Base-by-base conservation (phyloP, 2,329 filamentous ascomycete species). In the Xylaria sp. region DNA sequence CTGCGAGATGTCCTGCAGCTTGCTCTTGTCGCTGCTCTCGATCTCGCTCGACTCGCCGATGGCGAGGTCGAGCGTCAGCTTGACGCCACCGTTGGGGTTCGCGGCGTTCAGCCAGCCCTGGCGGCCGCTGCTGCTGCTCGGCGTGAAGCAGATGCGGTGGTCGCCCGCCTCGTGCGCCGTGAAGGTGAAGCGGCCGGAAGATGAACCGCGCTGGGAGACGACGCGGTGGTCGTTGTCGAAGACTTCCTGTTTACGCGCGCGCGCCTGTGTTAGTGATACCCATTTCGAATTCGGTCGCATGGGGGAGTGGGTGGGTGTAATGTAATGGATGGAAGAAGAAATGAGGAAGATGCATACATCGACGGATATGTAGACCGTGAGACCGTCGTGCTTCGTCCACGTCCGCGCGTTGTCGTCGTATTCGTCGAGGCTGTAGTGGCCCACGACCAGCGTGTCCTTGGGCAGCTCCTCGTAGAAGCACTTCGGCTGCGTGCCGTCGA, bases 381-480 rank as follows among this genome's bases (percentile, higher is more conserved):
- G 85, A 73, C 91, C 91, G 72, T 90, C 86, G 80, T 96, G 92
- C 78, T 91, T 86, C 63, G 86, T 82, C 89, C 93, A 98, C 61
- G 84, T 80, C 74, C 89, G 88, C 66, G 85, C 83, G 74, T 90
- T 84, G 67, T 92, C 88, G 81, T 96, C 91, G 84, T 89, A 96
- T 81, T 97, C 92, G 82, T 96, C 91, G 60, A 94, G 93, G 65
- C 87, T 89, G 86, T 94, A 99, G 83, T 96, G 91, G 75, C 96
- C 96, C 69, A 98, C 94, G 65, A 99, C 95, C 67, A 99, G 85
- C 15, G 96, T 98, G 82, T 97, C 95, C 86, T 98, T 98, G 74
- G 96, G 94, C 69, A 99, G 88, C 82, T 98, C 95, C 85, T 99
- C 96, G 84, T 92, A 97, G 89, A 99, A 99, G 84, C 96, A 99